phyloP scores from a whole-genome alignment of 768 basidiomycete species.

The Suillus weaverae region DNA sequence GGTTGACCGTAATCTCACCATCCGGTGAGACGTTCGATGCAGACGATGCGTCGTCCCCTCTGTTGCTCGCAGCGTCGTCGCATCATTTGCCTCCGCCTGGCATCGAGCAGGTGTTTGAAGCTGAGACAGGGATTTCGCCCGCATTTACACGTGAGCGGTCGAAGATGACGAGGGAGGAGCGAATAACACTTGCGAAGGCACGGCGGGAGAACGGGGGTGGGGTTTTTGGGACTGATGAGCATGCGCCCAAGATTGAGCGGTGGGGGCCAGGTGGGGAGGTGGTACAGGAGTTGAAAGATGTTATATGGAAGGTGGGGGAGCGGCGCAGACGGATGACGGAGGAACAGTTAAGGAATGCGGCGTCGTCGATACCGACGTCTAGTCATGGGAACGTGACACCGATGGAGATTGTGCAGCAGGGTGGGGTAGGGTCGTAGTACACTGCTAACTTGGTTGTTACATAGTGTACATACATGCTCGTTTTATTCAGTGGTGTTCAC shows the following conservation, averaged over 20 bases:
- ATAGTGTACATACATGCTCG: background rate
- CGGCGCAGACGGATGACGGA: conserved; percentile 53
- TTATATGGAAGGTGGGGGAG: conserved; percentile 85
- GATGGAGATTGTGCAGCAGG: conserved; percentile 40
- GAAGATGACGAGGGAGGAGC: conserved; percentile 71
- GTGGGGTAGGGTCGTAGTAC: conserved; percentile 5
- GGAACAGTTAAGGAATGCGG: conserved; percentile 11
- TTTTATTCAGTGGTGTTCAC: background rate
- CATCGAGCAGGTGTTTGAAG: conserved; percentile 83
- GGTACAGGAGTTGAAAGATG: conserved; percentile 81
- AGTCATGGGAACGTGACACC: conserved; percentile 23
- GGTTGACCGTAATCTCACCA: conserved; percentile 14
- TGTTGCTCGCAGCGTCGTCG: conserved; percentile 51
- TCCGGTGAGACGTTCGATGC: conserved; percentile 28
- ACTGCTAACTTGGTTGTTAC: background rate
- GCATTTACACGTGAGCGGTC: conserved; percentile 57
- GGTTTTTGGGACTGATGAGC: conserved; percentile 24
- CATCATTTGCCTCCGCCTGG: conserved; percentile 63
- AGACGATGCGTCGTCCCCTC: conserved; percentile 60
- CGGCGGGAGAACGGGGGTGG: conserved; percentile 45
- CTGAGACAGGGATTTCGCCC: conserved; percentile 42
- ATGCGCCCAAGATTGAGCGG: conserved; percentile 36
- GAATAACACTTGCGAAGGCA: conserved; percentile 60
- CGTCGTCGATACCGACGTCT: conserved; percentile 11
- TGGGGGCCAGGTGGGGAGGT: conserved; percentile 81